These are phyloP conservation scores for Cercospora sojina DNA, from an alignment of 2,329 filamentous ascomycete species.

Conservation along the genomic window DNA sequence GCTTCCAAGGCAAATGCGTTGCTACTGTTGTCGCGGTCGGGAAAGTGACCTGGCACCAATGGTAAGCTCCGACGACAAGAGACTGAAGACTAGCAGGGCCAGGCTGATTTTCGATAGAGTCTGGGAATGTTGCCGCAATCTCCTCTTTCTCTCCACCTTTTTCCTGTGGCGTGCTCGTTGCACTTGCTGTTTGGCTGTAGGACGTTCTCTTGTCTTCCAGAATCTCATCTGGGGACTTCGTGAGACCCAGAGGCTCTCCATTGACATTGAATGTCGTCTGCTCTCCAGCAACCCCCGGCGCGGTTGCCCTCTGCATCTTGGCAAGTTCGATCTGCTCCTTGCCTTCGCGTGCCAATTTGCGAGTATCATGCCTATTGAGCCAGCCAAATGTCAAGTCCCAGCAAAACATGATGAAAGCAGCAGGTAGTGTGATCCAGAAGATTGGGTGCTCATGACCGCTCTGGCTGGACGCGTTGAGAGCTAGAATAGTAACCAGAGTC, in stretches of 20 bases:
- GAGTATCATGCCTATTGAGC: conserved; percentile 61
- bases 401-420: conserved; percentile 65
- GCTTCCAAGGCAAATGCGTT: conserved; percentile 63
- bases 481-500: conserved; percentile 65
- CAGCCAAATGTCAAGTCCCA: conserved; percentile 67
- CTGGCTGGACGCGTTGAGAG: conserved; percentile 61
- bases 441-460: conserved; percentile 56
- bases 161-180: not conserved
- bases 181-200: not conserved
- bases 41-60: conserved; percentile 68
- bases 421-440: conserved; percentile 68
- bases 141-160: not conserved
- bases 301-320: conserved; percentile 42
- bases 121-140: not conserved
- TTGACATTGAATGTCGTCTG: conserved; percentile 10
- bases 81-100: conserved; percentile 53
- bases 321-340: conserved; percentile 47
- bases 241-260: not conserved
- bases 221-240: conserved; percentile 12
- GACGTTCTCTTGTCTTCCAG: not conserved
- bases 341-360: conserved; percentile 60
- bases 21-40: conserved; percentile 67
- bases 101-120: conserved; percentile 14
- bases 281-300: not conserved
- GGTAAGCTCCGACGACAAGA: conserved; percentile 46